Evolutionary conservation across 805 yeast genomes (phyloP).

Genomic region (Cyberlindnera saturnus): DNA sequence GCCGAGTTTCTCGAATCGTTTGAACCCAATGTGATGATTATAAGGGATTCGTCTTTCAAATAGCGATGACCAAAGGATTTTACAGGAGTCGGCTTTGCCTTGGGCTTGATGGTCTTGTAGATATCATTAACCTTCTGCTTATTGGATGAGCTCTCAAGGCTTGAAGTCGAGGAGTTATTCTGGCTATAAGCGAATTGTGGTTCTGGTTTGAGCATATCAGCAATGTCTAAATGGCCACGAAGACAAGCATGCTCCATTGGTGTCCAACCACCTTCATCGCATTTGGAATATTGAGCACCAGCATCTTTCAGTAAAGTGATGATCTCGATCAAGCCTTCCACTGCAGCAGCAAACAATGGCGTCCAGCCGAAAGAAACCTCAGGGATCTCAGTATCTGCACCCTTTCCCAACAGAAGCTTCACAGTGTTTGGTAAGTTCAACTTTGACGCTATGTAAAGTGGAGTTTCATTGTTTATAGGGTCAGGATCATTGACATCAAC

Average conservation of each 20-base stretch:
- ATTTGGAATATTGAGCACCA: conserved; percentile 47
- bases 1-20: conserved; percentile 61
- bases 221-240: conserved; percentile 75
- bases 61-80: conserved; percentile 84
- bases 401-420: conserved; percentile 43
- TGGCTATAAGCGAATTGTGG: conserved; percentile 28
- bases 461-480: conserved; percentile 62
- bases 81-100: conserved; percentile 35
- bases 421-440: conserved; percentile 50
- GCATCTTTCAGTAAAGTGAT: conserved; percentile 47
- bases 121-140: conserved; percentile 11
- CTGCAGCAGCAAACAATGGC: conserved; percentile 84
- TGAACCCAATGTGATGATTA: conserved; percentile 82
- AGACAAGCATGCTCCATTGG: conserved; percentile 96
- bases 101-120: conserved; percentile 16
- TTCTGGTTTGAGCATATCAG: conserved; percentile 52
- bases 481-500: conserved; percentile 62
- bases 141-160: neutral
- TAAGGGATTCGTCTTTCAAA: conserved; percentile 56
- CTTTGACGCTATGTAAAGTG: conserved; percentile 76
- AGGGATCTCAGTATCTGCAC: conserved; percentile 70
- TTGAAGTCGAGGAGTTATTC: conserved; percentile 1
- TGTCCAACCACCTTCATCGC: conserved; percentile 90
- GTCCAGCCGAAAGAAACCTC: conserved; percentile 90
- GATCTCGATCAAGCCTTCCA: conserved; percentile 65